phyloP scores from a whole-genome alignment of 164 flowering plant genomes.

The Piper betle region DNA sequence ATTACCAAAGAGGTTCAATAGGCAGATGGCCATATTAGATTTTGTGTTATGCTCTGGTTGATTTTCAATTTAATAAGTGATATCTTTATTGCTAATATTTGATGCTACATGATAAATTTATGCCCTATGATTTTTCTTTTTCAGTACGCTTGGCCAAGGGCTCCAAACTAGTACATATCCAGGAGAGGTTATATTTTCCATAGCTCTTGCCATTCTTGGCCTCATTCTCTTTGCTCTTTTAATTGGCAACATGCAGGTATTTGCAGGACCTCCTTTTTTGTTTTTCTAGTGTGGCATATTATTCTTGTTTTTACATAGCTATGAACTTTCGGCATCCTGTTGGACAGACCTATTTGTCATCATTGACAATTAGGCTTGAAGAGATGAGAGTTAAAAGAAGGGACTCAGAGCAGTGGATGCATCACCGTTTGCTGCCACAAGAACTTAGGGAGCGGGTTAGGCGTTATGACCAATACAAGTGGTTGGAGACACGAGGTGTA shows the following conservation, averaged over 20 bases:
- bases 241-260: slow-evolving; percentile 99
- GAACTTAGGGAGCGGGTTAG: slow-evolving; percentile 92
- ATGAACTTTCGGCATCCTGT: not conserved
- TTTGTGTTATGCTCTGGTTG: not conserved
- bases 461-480: slow-evolving; percentile 96
- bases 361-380: slow-evolving; percentile 87
- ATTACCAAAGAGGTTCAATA: not conserved
- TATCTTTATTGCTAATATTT: no score
- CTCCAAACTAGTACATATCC: slow-evolving; percentile 89
- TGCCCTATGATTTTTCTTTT: no score
- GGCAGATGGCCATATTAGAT: not conserved
- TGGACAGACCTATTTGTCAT: slow-evolving; percentile 89
- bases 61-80: no score
- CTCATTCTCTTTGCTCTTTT: slow-evolving; percentile 90
- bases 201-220: slow-evolving; percentile 77
- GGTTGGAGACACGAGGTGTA: slow-evolving; percentile 97
- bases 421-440: slow-evolving; percentile 94
- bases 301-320: not conserved
- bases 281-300: no score
- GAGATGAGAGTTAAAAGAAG: slow-evolving; percentile 99
- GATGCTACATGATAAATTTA: no score
- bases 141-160: slow-evolving; percentile 98
- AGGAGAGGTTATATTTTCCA: slow-evolving; percentile 88
- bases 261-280: not conserved
- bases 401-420: slow-evolving; percentile 99